phyloP scores from a whole-genome alignment of 306 rosid species.

The Astragalus membranaceus region DNA sequence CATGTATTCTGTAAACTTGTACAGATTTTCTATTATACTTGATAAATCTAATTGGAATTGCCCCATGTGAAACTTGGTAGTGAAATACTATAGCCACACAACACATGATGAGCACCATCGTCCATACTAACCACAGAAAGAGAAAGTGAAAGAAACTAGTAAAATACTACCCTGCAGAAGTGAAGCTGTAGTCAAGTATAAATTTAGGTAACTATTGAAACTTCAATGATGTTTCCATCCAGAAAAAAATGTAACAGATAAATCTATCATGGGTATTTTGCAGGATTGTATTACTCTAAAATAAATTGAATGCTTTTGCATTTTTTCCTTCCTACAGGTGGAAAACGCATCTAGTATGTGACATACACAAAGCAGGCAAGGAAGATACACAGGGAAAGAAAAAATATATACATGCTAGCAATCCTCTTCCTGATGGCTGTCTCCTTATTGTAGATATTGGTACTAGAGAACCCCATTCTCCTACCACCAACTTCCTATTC shows the following conservation, averaged over 20 bases:
- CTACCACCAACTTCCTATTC: not conserved
- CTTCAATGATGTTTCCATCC: not conserved
- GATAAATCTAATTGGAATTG: not conserved
- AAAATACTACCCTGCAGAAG: not conserved
- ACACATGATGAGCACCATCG: not conserved
- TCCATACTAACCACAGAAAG: not conserved
- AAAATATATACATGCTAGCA: constrained; percentile 56
- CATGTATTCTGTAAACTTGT: not conserved
- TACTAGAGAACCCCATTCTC: constrained; percentile 54
- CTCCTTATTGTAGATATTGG: constrained; percentile 65
- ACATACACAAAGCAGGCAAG: constrained; percentile 5
- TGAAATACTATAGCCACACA: not conserved
- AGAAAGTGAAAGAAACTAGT: not conserved
- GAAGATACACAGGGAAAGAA: constrained; percentile 3
- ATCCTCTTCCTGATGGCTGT: constrained; percentile 69
- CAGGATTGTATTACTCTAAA: not conserved
- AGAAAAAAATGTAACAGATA: not conserved
- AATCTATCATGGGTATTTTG: not conserved
- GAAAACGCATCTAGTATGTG: not conserved
- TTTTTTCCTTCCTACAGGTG: not conserved
- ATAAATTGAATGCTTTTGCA: not conserved
- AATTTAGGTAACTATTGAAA: not conserved
- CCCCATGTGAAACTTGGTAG: not conserved
- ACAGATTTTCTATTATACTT: not conserved
- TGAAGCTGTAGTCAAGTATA: not conserved